A percentile compares a stretch with the other conserved stretches of the same genome.
Conservation (phyloP, 164 flowering plant species). For the Vitis amurensis region DNA sequence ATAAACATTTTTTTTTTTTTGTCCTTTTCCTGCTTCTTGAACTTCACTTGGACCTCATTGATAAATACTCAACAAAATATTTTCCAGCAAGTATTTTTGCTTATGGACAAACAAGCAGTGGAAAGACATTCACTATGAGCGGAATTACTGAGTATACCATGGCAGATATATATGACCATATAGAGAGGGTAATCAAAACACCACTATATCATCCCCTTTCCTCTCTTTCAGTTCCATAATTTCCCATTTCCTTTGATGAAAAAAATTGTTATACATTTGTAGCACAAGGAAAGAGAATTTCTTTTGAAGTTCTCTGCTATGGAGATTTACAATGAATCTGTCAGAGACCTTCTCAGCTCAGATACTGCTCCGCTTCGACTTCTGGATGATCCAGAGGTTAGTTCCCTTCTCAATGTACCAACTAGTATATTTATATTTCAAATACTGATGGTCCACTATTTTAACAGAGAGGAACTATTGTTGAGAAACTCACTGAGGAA, state of each 20-base stretch:
- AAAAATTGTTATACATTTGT: constrained; percentile 18
- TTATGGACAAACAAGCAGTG: constrained; percentile 98
- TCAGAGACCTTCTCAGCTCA: constrained; percentile 73
- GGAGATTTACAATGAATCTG: constrained; percentile 95
- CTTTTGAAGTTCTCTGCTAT: constrained; percentile 84
- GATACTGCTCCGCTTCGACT: constrained; percentile 81
- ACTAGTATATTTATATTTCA: not conserved
- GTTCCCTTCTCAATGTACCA: constrained; percentile 12
- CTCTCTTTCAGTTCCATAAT: not conserved
- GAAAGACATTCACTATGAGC: constrained; percentile 92
- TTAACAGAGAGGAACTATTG: constrained; percentile 45
- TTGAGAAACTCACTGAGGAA: constrained; percentile 64
- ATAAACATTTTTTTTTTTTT: not conserved
- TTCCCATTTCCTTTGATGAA: not conserved
- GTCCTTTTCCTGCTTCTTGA: not conserved
- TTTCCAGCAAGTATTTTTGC: constrained; percentile 87
- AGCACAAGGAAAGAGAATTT: constrained; percentile 83
- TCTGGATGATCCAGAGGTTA: constrained; percentile 98
- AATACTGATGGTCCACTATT: not conserved
- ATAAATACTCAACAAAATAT: not conserved
- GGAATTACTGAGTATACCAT: constrained; percentile 78
- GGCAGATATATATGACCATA: constrained; percentile 74
- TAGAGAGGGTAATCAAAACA: constrained; percentile 50
- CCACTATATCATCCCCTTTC: not conserved
- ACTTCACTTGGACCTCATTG: not conserved